These are phyloP conservation scores for Phlebiopsis gigantea DNA, from an alignment of 768 basidiomycete species.

Conservation along the genomic window DNA sequence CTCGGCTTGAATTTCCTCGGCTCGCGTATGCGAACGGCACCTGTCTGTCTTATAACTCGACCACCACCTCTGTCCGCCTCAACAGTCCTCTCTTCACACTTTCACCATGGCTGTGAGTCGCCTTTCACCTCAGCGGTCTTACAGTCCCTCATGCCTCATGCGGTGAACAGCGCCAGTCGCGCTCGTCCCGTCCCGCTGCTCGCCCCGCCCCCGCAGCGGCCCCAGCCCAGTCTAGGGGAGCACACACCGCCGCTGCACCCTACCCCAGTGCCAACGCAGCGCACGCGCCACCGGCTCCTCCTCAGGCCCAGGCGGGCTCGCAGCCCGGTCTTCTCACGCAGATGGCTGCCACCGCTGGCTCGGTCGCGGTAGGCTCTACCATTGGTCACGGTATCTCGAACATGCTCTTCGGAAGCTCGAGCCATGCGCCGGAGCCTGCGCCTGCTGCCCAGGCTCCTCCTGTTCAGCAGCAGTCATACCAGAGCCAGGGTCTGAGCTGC, in stretches of 20 bases:
- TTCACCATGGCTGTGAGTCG: conserved; percentile 45
- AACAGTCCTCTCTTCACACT: background rate
- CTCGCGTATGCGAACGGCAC: conserved; percentile 16
- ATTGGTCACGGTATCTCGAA: conserved; percentile 86
- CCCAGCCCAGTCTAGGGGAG: conserved; percentile 40
- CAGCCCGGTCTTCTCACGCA: conserved; percentile 74
- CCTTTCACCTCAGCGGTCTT: background rate
- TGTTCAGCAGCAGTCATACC: conserved; percentile 38
- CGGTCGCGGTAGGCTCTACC: conserved; percentile 82
- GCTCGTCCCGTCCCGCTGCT: conserved; percentile 59
- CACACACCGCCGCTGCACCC: conserved; percentile 46
- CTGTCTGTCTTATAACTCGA: conserved; percentile 16
- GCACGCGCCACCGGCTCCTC: conserved; percentile 29
- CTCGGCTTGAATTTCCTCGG: conserved; percentile 18
- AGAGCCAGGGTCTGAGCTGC: conserved; percentile 52
- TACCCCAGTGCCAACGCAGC: conserved; percentile 34
- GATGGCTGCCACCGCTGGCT: conserved; percentile 89
- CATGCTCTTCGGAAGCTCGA: conserved; percentile 81
- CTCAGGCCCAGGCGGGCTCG: conserved; percentile 26
- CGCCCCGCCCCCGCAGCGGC: conserved; percentile 40
- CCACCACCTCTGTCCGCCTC: conserved; percentile 14
- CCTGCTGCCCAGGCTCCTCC: conserved; percentile 32
- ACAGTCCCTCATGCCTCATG: background rate
- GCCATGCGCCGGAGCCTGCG: conserved; percentile 33
- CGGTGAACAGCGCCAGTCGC: conserved; percentile 62